These are phyloP conservation scores for Glycine soja DNA, from an alignment of 306 rosid genomes.

Conservation along the genomic window DNA sequence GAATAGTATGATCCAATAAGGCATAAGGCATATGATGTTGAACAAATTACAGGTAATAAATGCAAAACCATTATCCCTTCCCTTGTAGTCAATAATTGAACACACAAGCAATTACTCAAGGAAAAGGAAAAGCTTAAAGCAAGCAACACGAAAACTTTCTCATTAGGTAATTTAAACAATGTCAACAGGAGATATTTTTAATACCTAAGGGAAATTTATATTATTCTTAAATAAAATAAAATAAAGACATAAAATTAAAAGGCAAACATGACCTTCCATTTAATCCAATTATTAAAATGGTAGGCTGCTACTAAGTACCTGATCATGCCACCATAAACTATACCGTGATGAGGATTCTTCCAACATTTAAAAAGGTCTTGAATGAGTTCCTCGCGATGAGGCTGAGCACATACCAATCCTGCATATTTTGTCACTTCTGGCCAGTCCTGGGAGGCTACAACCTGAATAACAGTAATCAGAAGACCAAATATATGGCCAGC, in stretches of 20 bases:
- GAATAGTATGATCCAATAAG: slow-evolving; percentile 12
- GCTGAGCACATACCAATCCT: slow-evolving; percentile 80
- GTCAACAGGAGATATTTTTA: background rate
- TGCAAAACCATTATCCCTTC: background rate
- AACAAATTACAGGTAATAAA: slow-evolving; percentile 26
- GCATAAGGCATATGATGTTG: background rate
- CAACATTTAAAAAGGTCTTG: slow-evolving; percentile 80
- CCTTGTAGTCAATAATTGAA: background rate
- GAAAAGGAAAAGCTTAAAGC: slow-evolving; percentile 11
- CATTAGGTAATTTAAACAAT: background rate
- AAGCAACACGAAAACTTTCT: slow-evolving; percentile 1
- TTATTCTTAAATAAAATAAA: background rate
- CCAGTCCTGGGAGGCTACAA: slow-evolving; percentile 93
- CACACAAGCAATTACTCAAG: background rate
- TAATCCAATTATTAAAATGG: background rate
- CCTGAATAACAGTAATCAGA: slow-evolving; percentile 56
- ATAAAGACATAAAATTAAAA: background rate
- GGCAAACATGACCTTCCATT: slow-evolving; percentile 11
- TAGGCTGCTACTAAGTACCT: slow-evolving; percentile 54
- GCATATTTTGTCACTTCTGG: slow-evolving; percentile 86
- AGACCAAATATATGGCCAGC: slow-evolving; percentile 20
- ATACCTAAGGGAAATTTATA: background rate
- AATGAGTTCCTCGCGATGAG: slow-evolving; percentile 81
- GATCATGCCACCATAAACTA: slow-evolving; percentile 83
- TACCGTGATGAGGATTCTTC: slow-evolving; percentile 79